Base-by-base conservation (phyloP, 306 rosid species). In the Begonia masoniana region DNA sequence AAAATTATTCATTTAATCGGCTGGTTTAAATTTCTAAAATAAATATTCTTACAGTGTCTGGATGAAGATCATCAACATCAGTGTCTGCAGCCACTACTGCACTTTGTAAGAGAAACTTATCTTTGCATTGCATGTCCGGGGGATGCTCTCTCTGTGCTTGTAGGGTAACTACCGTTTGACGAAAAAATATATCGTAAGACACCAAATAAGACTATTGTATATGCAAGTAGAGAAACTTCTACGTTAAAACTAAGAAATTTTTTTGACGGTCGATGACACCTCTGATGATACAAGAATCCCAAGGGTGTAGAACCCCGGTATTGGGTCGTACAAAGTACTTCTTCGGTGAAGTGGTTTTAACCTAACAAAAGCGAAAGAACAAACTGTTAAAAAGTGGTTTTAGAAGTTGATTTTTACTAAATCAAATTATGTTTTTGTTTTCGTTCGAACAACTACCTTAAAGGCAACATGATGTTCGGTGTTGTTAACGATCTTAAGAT, bases 281-380 rank as follows among this genome's bases (percentile, higher is more conserved):
- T 91, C 96, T 83, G 75, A 91, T 78, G 49, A 75, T 69, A 69
- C 85, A 85, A 15, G 95, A 81, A 61, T 81, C 96, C 96, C 84
- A 68, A 43, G 96, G 88, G 49, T 78, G 82, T 63, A 91, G 48
- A 54, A 91, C 78, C 50, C 99, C 96, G 7, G 86, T 78, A 71
- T 91, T 91, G 35, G 99, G 99, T 51, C 99, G 91, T 56, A 91
- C 99, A 17, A 86, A 91, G 78, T 86, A 91, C 78, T 77, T 91
- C 74, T 86, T 91, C 5, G 99, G 99, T 2, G 99, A 91, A 67
- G 99, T 91, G 47, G 99, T 86, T 81, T 91, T 91, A 71, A 91
- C 99, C 99, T 91, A 67, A 13, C 39, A 31, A n/a, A 19, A 72
- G 31, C 1, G 15, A 68, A 55, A 3, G 43, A 61, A 10, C n/a